phyloP scores from a whole-genome alignment of 768 basidiomycete species.

The Kwoniella heveanensis region DNA sequence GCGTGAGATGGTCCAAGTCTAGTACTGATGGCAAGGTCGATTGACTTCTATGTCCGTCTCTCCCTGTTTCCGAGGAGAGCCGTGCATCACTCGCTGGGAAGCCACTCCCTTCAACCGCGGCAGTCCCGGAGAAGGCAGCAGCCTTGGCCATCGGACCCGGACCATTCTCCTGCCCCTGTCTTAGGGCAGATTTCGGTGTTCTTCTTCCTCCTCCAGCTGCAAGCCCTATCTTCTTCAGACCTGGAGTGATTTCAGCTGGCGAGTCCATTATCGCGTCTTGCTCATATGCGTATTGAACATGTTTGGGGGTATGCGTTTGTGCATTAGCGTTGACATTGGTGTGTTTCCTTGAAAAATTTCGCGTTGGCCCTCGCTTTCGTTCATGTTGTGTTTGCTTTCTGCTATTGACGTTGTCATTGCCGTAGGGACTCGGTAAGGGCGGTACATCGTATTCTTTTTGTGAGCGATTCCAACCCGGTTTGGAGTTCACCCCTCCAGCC shows the following conservation, averaged over 20 bases:
- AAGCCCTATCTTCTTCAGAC: neutral
- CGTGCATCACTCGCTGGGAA: no score
- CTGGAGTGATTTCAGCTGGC: slow-evolving; percentile 11
- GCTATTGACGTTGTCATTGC: no score
- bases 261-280: slow-evolving; percentile 10
- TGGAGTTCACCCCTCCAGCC: no score
- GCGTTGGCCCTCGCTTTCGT: neutral
- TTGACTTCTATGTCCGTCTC: neutral
- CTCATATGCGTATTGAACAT: slow-evolving; percentile 10
- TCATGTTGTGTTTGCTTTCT: no score
- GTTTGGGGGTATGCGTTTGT: neutral
- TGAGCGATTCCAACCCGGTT: no score
- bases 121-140: no score
- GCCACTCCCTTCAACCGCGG: no score
- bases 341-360: neutral
- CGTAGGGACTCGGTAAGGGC: neutral
- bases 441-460: neutral
- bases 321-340: neutral
- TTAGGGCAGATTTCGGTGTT: neutral
- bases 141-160: neutral
- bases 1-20: slow-evolving; percentile 18
- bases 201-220: neutral
- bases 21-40: slow-evolving; percentile 29
- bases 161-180: neutral
- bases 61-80: slow-evolving; percentile 1